phyloP scores from a whole-genome alignment of 176 grass and related monocot genomes.

The Phoenix roebelenii region DNA sequence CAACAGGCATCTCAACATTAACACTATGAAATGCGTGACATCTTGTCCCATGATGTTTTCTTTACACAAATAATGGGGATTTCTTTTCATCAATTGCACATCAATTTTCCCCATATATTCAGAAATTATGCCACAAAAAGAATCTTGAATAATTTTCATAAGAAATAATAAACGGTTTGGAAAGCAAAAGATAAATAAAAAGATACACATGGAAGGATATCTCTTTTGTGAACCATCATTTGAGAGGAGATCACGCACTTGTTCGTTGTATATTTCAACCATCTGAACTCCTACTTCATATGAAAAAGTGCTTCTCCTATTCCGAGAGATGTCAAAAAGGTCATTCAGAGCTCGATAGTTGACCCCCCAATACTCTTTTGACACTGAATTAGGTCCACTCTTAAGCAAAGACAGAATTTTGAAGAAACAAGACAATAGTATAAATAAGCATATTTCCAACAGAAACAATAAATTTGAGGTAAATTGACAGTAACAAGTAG shows the following conservation, averaged over 20 bases:
- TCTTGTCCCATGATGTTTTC: no score
- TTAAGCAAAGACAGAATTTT: conserved; percentile 29
- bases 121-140: background rate
- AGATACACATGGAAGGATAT: conserved; percentile 59
- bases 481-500: background rate
- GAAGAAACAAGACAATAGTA: conserved; percentile 1
- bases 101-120: background rate
- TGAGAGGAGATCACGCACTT: conserved; percentile 93
- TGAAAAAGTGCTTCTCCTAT: conserved; percentile 69
- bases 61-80: no score
- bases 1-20: no score
- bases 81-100: background rate
- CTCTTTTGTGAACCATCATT: conserved; percentile 79
- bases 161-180: no score
- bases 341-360: conserved; percentile 98
- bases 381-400: conserved; percentile 73
- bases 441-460: no score
- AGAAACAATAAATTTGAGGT: no score
- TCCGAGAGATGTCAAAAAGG: conserved; percentile 73
- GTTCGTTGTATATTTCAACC: conserved; percentile 99
- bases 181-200: background rate
- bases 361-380: conserved; percentile 96
- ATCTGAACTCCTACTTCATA: conserved; percentile 98
- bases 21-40: no score
- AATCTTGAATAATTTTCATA: background rate